These are phyloP conservation scores for Nakazawaea laoshanensis DNA, from an alignment of 805 yeast genomes.

Conservation along the genomic window DNA sequence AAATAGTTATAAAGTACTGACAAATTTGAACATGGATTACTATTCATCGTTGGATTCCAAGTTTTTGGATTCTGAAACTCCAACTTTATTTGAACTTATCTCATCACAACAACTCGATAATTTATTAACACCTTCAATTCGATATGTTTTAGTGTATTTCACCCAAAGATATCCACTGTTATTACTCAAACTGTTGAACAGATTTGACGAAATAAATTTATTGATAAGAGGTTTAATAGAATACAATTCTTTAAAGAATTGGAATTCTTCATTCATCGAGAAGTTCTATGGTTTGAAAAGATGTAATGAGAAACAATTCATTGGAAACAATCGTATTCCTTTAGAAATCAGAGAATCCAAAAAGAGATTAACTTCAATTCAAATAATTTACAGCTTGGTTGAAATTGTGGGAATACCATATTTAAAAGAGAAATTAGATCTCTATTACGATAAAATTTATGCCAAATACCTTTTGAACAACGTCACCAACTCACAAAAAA, in stretches of 20 bases:
- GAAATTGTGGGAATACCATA: conserved; percentile 64
- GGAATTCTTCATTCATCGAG: conserved; percentile 87
- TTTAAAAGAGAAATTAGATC: conserved; percentile 57
- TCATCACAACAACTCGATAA: conserved; percentile 74
- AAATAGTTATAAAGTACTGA: not conserved
- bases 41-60: conserved; percentile 74
- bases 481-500: conserved; percentile 20
- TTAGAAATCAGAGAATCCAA: conserved; percentile 15
- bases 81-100: conserved; percentile 82
- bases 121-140: conserved; percentile 71
- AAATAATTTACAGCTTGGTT: conserved; percentile 44
- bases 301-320: conserved; percentile 19
- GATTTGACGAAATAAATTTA: conserved; percentile 71
- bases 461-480: conserved; percentile 48
- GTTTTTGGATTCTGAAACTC: conserved; percentile 63
- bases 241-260: conserved; percentile 54
- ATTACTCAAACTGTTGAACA: conserved; percentile 50
- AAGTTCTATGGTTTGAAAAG: conserved; percentile 87
- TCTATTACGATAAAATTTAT: conserved; percentile 50
- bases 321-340: conserved; percentile 1
- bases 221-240: conserved; percentile 58
- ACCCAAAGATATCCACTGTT: conserved; percentile 69
- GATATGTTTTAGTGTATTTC: conserved; percentile 74
- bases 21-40: conserved; percentile 49
- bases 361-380: conserved; percentile 43